A percentile compares a stretch with the other conserved stretches of the same genome.
Evolutionary conservation across 108 stramenopile species (phyloP).

Genomic region (Nitzschia sp.): DNA sequence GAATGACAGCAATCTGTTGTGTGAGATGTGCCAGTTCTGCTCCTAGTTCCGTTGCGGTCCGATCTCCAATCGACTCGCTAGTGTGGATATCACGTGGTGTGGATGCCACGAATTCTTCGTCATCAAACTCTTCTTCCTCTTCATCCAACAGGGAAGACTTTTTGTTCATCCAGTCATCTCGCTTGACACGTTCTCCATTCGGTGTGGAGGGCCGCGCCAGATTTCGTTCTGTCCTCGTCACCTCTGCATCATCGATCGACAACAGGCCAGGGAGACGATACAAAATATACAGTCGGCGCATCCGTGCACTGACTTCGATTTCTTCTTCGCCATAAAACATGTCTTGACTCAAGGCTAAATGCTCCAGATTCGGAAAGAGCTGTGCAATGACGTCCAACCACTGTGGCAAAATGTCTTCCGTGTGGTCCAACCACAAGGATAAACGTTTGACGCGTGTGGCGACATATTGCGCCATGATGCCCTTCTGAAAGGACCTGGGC

Average conservation of each 20-base stretch:
- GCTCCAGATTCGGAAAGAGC: conserved; percentile 39
- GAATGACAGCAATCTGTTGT: conserved; percentile 1
- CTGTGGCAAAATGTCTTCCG: conserved; percentile 21
- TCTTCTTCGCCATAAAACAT: conserved; percentile 27
- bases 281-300: conserved; percentile 48
- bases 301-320: conserved; percentile 31
- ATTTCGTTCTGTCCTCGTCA: conserved; percentile 33
- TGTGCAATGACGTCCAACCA: conserved; percentile 40
- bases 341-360: conserved; percentile 31
- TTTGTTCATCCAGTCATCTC: not conserved
- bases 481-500: conserved; percentile 20
- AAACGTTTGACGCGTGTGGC: conserved; percentile 24
- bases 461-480: conserved; percentile 6
- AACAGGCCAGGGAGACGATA: conserved; percentile 40
- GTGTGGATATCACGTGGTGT: too few species aligned
- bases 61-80: conserved; percentile 2
- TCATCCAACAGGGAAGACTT: conserved; percentile 16
- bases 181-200: conserved; percentile 7
- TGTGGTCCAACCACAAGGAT: conserved; percentile 13
- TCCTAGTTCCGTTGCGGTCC: not conserved
- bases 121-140: conserved; percentile 12
- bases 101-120: not conserved
- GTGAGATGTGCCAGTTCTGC: conserved; percentile 1
- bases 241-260: conserved; percentile 34
- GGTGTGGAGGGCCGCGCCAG: conserved; percentile 26